Evolutionary conservation across 352 stramenopile species (phyloP).

Genomic region (Pythium coloratum): DNA sequence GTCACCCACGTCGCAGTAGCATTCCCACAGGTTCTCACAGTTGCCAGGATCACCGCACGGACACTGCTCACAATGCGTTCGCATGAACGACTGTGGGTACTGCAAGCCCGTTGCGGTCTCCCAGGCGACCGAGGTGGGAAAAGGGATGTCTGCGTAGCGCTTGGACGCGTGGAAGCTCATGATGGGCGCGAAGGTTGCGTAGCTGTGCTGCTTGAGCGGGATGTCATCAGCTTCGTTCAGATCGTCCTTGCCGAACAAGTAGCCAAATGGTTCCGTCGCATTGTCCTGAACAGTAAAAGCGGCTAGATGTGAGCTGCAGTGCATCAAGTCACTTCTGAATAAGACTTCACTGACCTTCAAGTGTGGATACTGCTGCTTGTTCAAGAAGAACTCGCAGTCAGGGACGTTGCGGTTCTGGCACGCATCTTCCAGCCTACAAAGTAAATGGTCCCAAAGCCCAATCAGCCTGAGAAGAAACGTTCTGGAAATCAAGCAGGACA

Average conservation of each 20-base stretch:
- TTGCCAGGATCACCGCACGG: constrained; percentile 58
- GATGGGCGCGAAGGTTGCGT: constrained; percentile 95
- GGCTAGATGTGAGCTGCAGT: constrained; percentile 10
- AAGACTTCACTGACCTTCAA: constrained; percentile 85
- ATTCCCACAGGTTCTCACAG: constrained; percentile 82
- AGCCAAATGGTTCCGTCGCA: constrained; percentile 96
- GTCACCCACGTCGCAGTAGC: constrained; percentile 64
- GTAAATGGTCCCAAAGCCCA: neutral
- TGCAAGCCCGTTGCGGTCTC: constrained; percentile 90
- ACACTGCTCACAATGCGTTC: constrained; percentile 82
- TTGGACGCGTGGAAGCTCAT: constrained; percentile 97
- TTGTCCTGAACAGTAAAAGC: constrained; percentile 72
- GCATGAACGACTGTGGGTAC: constrained; percentile 91
- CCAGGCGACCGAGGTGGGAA: constrained; percentile 96
- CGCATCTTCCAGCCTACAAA: constrained; percentile 87
- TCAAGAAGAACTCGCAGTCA: constrained; percentile 99
- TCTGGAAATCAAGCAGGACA: neutral
- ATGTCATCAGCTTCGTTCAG: constrained; percentile 93
- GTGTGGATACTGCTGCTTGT: constrained; percentile 99
- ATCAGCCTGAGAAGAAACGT: neutral
- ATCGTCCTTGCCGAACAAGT: constrained; percentile 98
- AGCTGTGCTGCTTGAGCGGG: constrained; percentile 88
- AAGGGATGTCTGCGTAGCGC: constrained; percentile 94
- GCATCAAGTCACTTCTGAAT: neutral
- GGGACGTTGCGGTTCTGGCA: constrained; percentile 94